Evolutionary conservation across 2,329 filamentous ascomycete genomes (phyloP).

Genomic region (Onygenales sp.): DNA sequence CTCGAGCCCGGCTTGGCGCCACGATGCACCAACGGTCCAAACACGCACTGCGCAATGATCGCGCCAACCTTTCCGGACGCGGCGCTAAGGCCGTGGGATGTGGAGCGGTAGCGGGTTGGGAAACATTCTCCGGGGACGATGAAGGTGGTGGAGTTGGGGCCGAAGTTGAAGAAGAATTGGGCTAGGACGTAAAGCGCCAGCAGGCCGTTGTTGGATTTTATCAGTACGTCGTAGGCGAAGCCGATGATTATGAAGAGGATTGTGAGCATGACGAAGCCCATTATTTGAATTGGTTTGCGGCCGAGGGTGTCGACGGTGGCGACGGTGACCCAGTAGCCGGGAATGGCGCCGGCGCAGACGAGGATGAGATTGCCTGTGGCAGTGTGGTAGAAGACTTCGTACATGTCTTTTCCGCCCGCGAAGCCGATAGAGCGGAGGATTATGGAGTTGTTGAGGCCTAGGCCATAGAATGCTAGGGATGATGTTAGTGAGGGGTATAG

Average conservation of each 20-base stretch:
- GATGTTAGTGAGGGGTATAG: constrained; percentile 5
- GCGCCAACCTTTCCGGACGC: constrained; percentile 60
- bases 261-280: constrained; percentile 53
- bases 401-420: constrained; percentile 53
- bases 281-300: constrained; percentile 64
- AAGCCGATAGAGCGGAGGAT: constrained; percentile 66
- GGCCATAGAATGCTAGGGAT: constrained; percentile 51
- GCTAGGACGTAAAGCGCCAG: constrained; percentile 54
- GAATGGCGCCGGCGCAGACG: constrained; percentile 67
- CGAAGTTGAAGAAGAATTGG: constrained; percentile 48
- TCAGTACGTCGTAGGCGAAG: constrained; percentile 40
- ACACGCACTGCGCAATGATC: constrained; percentile 57
- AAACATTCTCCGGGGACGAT: constrained; percentile 57
- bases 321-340: constrained; percentile 74
- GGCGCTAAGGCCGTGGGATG: constrained; percentile 57
- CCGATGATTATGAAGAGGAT: constrained; percentile 54
- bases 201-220: constrained; percentile 35
- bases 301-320: constrained; percentile 64
- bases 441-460: constrained; percentile 66
- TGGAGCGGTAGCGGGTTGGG: constrained; percentile 53
- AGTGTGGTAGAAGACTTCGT: constrained; percentile 62
- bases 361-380: constrained; percentile 72
- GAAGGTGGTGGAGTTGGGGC: constrained; percentile 54
- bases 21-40: constrained; percentile 51
- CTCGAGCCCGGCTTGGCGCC: constrained; percentile 44